Evolutionary conservation across 345 rosid genomes (phyloP).

Genomic region (Syzygium aqueum): DNA sequence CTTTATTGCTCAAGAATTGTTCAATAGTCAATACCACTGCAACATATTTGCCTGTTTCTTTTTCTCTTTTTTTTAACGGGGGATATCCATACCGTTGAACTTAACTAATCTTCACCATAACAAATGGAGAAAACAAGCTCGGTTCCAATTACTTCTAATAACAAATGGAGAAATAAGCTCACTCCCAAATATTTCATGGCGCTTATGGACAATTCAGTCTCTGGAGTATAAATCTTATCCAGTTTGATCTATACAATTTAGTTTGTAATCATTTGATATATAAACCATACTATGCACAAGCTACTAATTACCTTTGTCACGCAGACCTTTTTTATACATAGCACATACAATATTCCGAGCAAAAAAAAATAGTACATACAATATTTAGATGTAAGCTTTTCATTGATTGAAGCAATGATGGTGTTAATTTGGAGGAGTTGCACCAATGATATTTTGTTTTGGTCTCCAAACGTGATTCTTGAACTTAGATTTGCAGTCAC

Average conservation of each 20-base stretch:
- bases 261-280: not conserved
- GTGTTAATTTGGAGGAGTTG: not conserved
- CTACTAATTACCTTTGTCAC: not conserved
- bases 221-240: not conserved
- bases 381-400: not conserved
- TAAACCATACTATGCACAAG: not conserved
- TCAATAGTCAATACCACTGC: not conserved
- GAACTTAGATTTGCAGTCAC: not conserved
- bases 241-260: not conserved
- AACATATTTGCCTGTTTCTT: not conserved
- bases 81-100: not conserved
- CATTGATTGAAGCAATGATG: not conserved
- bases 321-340: too few species aligned
- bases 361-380: too few species aligned
- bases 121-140: not conserved
- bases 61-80: not conserved
- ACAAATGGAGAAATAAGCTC: not conserved
- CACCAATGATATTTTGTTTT: not conserved
- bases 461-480: not conserved
- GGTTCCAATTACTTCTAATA: not conserved
- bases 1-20: not conserved
- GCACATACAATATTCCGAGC: too few species aligned
- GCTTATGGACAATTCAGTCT: not conserved
- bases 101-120: not conserved
- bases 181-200: fast-evolving